These are phyloP conservation scores for Ogataea corticis DNA, from an alignment of 805 yeast species.

Conservation along the genomic window DNA sequence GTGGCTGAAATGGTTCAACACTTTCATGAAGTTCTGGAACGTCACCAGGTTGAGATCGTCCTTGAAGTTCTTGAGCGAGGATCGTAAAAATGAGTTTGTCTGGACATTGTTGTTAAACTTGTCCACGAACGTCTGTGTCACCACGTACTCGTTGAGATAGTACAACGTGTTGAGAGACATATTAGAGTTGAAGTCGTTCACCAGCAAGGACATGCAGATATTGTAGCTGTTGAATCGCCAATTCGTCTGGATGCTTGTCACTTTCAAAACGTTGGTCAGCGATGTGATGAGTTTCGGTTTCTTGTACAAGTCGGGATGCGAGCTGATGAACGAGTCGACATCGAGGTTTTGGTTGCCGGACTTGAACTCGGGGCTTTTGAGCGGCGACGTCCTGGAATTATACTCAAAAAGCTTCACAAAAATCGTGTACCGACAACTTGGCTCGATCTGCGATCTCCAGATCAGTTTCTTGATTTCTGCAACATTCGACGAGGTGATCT, in stretches of 20 bases:
- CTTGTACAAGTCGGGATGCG: slow-evolving; percentile 20
- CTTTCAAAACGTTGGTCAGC: slow-evolving; percentile 19
- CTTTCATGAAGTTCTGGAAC: slow-evolving; percentile 19
- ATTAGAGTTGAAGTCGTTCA: slow-evolving; percentile 16
- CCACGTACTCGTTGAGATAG: slow-evolving; percentile 23
- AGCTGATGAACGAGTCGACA: slow-evolving; percentile 20
- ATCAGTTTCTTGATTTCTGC: slow-evolving; percentile 35
- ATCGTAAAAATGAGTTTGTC: slow-evolving; percentile 18
- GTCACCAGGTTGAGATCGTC: slow-evolving; percentile 29
- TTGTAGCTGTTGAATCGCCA: slow-evolving; percentile 23
- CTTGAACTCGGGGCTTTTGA: slow-evolving; percentile 12
- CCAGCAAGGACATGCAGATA: slow-evolving; percentile 14
- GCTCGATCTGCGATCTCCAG: slow-evolving; percentile 33
- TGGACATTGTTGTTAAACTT: slow-evolving; percentile 24
- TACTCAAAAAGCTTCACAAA: slow-evolving; percentile 20
- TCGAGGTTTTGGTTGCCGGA: slow-evolving; percentile 13
- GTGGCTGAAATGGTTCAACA: slow-evolving; percentile 20
- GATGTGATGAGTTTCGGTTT: slow-evolving; percentile 24
- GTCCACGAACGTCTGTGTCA: slow-evolving; percentile 24
- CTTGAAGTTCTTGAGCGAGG: slow-evolving; percentile 25
- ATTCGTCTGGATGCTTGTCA: slow-evolving; percentile 15
- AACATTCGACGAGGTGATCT: slow-evolving; percentile 30
- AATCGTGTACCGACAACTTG: slow-evolving; percentile 19
- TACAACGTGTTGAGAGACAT: slow-evolving; percentile 22
- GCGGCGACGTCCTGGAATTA: slow-evolving; percentile 2